These are phyloP conservation scores for Solanum etuberosum DNA, from an alignment of 257 asterid genomes.

Conservation along the genomic window DNA sequence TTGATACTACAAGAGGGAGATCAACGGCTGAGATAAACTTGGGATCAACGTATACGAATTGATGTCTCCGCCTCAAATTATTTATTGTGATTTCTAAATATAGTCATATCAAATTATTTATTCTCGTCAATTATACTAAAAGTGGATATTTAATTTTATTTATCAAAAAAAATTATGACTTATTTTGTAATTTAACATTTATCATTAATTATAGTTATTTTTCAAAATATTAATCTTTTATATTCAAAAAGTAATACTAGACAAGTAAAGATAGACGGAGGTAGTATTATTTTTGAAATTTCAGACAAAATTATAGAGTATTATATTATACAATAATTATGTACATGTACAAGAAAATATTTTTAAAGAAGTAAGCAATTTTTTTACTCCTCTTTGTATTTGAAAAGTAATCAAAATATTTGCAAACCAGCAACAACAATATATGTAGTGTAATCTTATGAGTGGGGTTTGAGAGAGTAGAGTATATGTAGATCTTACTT, in stretches of 20 bases:
- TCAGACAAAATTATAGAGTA: background rate
- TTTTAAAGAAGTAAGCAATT: no score
- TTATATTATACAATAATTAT: no score
- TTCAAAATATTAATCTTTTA: no score
- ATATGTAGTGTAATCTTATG: background rate
- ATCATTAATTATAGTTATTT: no score
- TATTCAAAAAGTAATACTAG: no score
- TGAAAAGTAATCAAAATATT: background rate
- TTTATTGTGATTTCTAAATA: background rate
- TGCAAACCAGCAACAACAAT: background rate
- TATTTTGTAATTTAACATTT: no score
- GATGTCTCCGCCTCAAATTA: background rate
- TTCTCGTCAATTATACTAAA: fast-evolving
- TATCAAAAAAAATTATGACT: no score
- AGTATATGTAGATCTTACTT: no score
- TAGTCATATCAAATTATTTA: background rate
- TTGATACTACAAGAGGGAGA: background rate
- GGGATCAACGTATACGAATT: background rate
- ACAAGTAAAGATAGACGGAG: background rate
- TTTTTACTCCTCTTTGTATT: no score
- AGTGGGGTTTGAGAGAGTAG: background rate
- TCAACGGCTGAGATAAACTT: background rate
- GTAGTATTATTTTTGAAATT: no score
- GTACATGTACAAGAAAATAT: no score
- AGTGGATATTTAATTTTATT: background rate